phyloP scores from a whole-genome alignment of 1,139 yeast genomes.

The Saccharomyces hybrid region DNA sequence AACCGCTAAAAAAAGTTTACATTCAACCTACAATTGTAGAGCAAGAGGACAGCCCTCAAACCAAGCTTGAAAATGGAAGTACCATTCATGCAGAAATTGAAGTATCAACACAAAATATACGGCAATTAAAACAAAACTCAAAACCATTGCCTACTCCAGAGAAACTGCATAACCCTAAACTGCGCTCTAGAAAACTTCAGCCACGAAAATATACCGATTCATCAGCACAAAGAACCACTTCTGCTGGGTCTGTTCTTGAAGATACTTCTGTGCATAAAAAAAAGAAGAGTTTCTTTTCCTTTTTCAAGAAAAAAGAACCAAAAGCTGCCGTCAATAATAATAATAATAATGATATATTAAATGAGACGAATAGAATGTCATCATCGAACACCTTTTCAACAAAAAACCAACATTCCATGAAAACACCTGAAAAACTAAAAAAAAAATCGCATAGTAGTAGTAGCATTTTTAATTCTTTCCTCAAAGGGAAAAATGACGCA shows the following conservation, averaged over 20 bases:
- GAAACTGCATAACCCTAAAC: neutral
- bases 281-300: slow-evolving; percentile 33
- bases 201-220: neutral
- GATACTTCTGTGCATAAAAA: slow-evolving; percentile 12
- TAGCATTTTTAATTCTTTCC: slow-evolving; percentile 21
- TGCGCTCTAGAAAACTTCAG: neutral
- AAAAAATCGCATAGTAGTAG: slow-evolving; percentile 26
- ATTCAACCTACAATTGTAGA: neutral
- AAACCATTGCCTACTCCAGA: neutral
- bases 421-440: slow-evolving; percentile 13
- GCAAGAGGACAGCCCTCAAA: neutral
- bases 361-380: slow-evolving; percentile 5
- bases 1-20: neutral
- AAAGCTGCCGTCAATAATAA: slow-evolving; percentile 12
- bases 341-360: slow-evolving; percentile 6
- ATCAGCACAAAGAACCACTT: slow-evolving; percentile 5
- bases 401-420: slow-evolving; percentile 7
- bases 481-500: slow-evolving; percentile 13
- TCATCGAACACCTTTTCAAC: slow-evolving; percentile 16
- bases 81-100: neutral
- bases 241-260: slow-evolving; percentile 8
- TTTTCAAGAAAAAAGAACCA: slow-evolving; percentile 28
- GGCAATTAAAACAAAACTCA: neutral
- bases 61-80: neutral
- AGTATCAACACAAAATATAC: neutral